These are phyloP conservation scores for Penicillium daleae DNA, from an alignment of 495 filamentous ascomycete species.

Conservation along the genomic window DNA sequence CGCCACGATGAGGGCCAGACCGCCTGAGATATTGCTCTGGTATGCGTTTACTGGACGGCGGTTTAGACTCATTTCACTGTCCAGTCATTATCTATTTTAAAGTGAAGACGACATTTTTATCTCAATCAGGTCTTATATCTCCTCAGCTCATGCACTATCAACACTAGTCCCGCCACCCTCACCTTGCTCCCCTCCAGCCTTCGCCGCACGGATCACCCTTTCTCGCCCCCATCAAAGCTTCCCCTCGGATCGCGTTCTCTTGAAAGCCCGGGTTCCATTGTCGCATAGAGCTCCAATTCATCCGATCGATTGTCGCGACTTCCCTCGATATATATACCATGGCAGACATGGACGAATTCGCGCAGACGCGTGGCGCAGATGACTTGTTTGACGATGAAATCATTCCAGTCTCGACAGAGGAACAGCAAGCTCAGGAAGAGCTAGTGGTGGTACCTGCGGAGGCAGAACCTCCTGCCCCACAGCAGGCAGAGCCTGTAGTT, in stretches of 20 bases:
- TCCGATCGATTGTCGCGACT: background rate
- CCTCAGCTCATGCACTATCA: background rate
- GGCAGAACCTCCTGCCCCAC: slow-evolving; percentile 12
- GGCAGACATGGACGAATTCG: slow-evolving; percentile 56
- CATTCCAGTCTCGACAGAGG: slow-evolving; percentile 56
- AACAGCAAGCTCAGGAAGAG: slow-evolving; percentile 37
- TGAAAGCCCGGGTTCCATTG: background rate
- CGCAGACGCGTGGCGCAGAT: slow-evolving; percentile 67
- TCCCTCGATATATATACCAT: slow-evolving; percentile 5
- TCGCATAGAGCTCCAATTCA: background rate
- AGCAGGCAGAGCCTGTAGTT: slow-evolving; percentile 14
- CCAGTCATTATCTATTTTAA: background rate
- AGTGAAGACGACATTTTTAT: background rate
- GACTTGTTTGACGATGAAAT: slow-evolving; percentile 77
- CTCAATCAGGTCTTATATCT: background rate
- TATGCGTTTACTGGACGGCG: background rate
- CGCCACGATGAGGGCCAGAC: slow-evolving; percentile 3
- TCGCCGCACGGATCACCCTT: slow-evolving; percentile 32
- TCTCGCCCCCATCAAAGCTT: slow-evolving; percentile 27
- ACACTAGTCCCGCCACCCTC: background rate
- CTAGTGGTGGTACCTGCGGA: slow-evolving; percentile 21
- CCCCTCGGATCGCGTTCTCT: slow-evolving; percentile 24
- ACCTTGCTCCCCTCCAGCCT: slow-evolving; percentile 3
- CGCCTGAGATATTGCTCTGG: slow-evolving; percentile 9
- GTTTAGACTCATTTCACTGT: background rate